Base-by-base conservation (phyloP, 129 eudicot genomes). In the Helichrysum umbraculigerum region DNA sequence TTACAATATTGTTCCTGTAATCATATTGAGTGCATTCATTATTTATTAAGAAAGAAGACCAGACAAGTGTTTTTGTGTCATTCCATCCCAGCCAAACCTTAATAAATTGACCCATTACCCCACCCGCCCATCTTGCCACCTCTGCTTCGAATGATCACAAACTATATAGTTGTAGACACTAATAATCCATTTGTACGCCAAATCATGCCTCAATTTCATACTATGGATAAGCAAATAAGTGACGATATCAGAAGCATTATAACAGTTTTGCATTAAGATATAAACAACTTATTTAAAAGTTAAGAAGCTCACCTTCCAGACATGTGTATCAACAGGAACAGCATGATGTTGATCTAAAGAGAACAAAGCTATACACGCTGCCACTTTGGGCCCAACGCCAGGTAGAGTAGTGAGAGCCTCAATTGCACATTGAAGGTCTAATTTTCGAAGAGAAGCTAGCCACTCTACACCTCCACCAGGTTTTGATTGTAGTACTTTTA, bases 371-470 rank as follows among this genome's bases (percentile, higher is more conserved):
- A 94, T 82, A 78, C 99, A 94, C 1, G 97, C 97, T 75, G 99
- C 99, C 71, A 94, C 97, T 77, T 94, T 94, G 19, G 99, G 99
- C 66, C 99, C 99, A 29, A 94, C 99, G 21, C 99, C 99, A 71
- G 99, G 96, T 79, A 94, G 78, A 78, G 88, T 87, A 41, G 62
- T 85, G 17, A 94, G 91, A 64, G 96, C 90, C 66, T 84, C 85
- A 19, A 87, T 86, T 8, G 85, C 92, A 75, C 78, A 85, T 73
- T 84, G 86, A 76, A 88, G 99, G 73, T 87, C 90, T 56, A 79
- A 75, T 61, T 86, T 78, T 65, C 99, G 87, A 16, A 94, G 89
- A 71, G 97, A 84, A 75, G 84, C 70, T 76, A 94, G 94, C 97
- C 99, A 94, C 79, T 85, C 78, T 64, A 62, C 76, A 81, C 99